Evolutionary conservation across 164 flowering plant genomes (phyloP).

Genomic region (Kalanchoe fedtschenkoi): DNA sequence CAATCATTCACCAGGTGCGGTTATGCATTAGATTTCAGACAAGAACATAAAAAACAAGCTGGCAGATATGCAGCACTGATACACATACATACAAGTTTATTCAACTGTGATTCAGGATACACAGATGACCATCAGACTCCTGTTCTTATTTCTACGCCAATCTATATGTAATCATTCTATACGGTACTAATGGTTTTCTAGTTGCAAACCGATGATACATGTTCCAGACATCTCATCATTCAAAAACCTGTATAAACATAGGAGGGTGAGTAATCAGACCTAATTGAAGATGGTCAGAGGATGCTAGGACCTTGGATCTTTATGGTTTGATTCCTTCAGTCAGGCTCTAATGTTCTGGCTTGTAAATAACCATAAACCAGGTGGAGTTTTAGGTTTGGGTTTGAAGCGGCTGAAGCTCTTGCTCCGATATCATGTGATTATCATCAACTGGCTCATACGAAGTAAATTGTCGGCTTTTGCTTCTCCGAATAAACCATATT

Average conservation of each 20-base stretch:
- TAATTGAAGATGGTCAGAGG: background rate
- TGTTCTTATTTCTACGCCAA: too few species aligned
- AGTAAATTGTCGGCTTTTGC: background rate
- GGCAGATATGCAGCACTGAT: too few species aligned
- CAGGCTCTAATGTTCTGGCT: background rate
- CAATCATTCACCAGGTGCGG: too few species aligned
- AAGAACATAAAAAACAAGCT: too few species aligned
- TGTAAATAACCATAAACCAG: background rate
- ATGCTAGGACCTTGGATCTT: background rate
- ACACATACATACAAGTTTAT: too few species aligned
- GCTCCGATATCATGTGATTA: background rate
- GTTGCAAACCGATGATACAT: background rate
- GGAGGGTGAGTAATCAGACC: background rate
- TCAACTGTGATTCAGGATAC: too few species aligned
- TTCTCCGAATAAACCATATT: background rate
- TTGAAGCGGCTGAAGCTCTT: conserved; percentile 2
- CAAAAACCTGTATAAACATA: background rate
- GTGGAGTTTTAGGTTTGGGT: background rate
- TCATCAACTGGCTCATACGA: background rate
- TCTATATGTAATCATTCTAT: too few species aligned
- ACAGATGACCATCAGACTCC: too few species aligned
- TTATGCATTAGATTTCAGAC: too few species aligned
- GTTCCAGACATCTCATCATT: background rate
- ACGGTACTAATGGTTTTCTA: background rate
- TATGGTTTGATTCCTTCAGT: background rate